Evolutionary conservation across 352 stramenopile species (phyloP).

Genomic region (Phytophthora fragariae): DNA sequence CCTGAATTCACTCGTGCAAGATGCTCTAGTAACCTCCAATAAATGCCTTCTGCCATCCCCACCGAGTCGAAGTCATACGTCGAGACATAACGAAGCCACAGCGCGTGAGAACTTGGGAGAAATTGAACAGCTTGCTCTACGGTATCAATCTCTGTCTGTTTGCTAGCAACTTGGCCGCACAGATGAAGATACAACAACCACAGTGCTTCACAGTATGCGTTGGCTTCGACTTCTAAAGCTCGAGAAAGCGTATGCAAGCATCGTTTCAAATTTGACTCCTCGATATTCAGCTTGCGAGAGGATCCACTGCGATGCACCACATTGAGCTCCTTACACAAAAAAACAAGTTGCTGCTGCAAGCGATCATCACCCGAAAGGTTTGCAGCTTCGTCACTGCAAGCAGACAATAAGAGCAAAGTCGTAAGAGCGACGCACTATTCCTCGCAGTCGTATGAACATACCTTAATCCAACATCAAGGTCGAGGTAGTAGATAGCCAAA

Average conservation of each 20-base stretch:
- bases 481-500: constrained; percentile 58
- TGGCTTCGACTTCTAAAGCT: constrained; percentile 53
- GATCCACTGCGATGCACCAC: constrained; percentile 12
- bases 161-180: constrained; percentile 34
- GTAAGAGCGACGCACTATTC: constrained; percentile 5
- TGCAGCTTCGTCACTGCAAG: constrained; percentile 39
- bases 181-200: constrained; percentile 57
- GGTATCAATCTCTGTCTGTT: constrained; percentile 46
- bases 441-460: constrained; percentile 17
- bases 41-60: constrained; percentile 35
- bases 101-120: constrained; percentile 44
- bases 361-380: constrained; percentile 32
- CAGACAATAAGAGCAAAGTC: constrained; percentile 3
- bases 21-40: constrained; percentile 48
- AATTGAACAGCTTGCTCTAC: constrained; percentile 53
- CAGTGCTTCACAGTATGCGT: constrained; percentile 53
- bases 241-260: constrained; percentile 49
- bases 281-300: constrained; percentile 20
- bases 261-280: constrained; percentile 39
- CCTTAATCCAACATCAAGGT: constrained; percentile 50
- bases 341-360: constrained; percentile 39
- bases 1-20: constrained; percentile 22
- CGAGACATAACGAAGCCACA: constrained; percentile 55
- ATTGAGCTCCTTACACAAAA: constrained; percentile 38
- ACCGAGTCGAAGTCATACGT: constrained; percentile 50